Evolutionary conservation across 202 grass and related monocot genomes (phyloP), one percentile per base, ranked within the genome.

Genomic region (Carex sylvatica): DNA sequence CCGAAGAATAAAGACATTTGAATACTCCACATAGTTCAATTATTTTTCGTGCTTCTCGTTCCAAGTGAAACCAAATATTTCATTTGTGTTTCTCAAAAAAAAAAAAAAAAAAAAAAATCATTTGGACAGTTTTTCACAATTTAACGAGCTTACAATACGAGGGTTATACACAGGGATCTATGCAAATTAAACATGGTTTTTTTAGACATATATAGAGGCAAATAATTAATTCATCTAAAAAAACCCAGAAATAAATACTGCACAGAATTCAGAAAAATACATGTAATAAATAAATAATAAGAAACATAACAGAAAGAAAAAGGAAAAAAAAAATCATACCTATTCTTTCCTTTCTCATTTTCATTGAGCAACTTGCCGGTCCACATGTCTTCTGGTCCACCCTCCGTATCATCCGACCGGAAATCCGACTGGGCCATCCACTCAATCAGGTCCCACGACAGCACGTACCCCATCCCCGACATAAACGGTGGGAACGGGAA

Each of bases 401-500:
- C 92, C 1, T 62, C 12, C 12, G 8, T 87, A 58, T 90, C 85
- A 0, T 88, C 83, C 6, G 64, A 61, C 28, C 78, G 83, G 35
- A 84, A 65, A 59, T 94, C 89, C 4, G 92, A 82, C 7, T 36
- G 1, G 0, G 92, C 83, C 83, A 94, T 90, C 89, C 89, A 94
- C 80, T 4, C 18, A 10, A 94, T 83, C 56, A 94, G 87, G 83
- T 94, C 92, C 92, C 92, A 92, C 65, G 92, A 94, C 65, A 94
- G 83, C 83, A 82, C 83, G 81, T 94, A 94, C 18, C 92, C 92
- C 89, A 92, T 89, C 18, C 92, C 92, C 1, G 92, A 91, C 92
- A 94, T 94, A 85, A 91, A 94, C 3, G 89, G 89, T 65, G 92
- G 89, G 89, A 91, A 89, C 71, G 87, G 89, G 87, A 91, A 92